Base-by-base conservation (phyloP, 345 rosid genomes). In the Lumnitzera littorea region DNA sequence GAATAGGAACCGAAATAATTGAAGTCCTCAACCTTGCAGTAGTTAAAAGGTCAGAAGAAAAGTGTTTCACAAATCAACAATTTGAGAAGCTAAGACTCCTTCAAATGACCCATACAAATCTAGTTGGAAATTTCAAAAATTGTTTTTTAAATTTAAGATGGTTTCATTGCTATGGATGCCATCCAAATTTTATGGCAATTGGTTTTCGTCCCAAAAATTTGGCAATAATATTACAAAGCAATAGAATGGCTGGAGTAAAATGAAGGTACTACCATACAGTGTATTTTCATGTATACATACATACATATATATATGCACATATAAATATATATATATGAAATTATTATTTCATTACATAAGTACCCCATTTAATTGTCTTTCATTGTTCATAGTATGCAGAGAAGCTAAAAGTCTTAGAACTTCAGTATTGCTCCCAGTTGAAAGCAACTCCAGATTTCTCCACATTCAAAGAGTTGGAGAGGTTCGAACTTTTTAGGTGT, bases 161-260 rank as follows among this genome's bases (percentile, higher is more conserved):
- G 60, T 24, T 63, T 16, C 46, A 46, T n/a, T 63, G 60, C 59
- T 16, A n/a, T 41, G 47, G 29, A 53, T 56, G 67, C 31, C 51
- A 27, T 0, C 5, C 27, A 12, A 20, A 15, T 63, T n/a, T n/a
- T n/a, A n/a, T n/a, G n/a, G n/a, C n/a, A n/a, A n/a, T n/a, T n/a
- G n/a, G n/a, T n/a, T n/a, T 63, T 46, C 24, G 25, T 25, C 20
- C 55, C 24, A 16, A 27, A 11, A 63, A 63, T n/a, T 16, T 63
- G 17, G 67, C 46, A 41, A 51, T 48, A 48, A 27, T 11, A 12
- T 63, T 15, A 47, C 24, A 5, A 50, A 16, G n/a, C 36, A 15
- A 24, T 63, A 59, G 67, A 24, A 12, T 24, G 67, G 67, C 24
- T 63, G 67, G 67, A 63, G 53, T 43, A n/a, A 52, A 0, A 15